Evolutionary conservation across 345 rosid genomes (phyloP).

Genomic region (Rhodomyrtus tomentosa): DNA sequence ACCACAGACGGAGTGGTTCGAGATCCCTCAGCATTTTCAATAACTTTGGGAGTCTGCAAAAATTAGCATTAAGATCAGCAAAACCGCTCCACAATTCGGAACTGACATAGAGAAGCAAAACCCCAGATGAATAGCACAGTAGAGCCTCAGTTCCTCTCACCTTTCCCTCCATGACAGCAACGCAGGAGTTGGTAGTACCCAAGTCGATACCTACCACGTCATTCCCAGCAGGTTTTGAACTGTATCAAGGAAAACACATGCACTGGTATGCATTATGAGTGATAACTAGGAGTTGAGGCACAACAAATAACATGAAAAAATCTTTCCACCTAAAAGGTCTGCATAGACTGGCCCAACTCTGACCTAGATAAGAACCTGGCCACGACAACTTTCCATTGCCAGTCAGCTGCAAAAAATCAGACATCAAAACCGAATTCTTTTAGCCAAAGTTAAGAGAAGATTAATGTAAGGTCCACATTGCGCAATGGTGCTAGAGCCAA

Average conservation of each 20-base stretch:
- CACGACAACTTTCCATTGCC: neutral
- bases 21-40: constrained; percentile 29
- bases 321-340: neutral
- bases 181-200: constrained; percentile 15
- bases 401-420: neutral
- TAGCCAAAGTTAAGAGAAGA: neutral
- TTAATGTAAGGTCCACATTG: neutral
- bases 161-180: constrained; percentile 16
- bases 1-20: constrained; percentile 32
- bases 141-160: neutral
- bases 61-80: neutral
- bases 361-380: neutral
- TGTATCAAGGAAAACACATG: neutral
- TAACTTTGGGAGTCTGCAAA: constrained; percentile 23
- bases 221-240: constrained; percentile 6
- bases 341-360: neutral
- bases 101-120: no score
- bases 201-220: constrained; percentile 14
- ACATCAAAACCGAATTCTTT: neutral
- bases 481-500: neutral
- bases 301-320: neutral
- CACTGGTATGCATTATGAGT: neutral
- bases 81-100: neutral
- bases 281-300: neutral
- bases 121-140: neutral